Conservation (phyloP, 441 rosid genomes). For the Macaranga tanarius region DNA sequence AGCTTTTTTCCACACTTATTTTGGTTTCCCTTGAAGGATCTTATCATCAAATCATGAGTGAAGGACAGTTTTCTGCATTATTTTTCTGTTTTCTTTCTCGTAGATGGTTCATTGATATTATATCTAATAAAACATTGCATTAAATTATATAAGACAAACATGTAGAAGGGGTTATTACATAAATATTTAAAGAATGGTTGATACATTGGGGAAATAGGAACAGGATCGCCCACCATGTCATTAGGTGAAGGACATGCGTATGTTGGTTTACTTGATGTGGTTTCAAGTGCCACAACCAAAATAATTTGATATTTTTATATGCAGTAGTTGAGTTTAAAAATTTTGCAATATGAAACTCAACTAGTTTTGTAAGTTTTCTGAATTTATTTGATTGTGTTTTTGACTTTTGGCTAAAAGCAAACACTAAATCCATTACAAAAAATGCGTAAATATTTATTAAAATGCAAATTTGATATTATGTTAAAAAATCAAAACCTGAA, state of each 20-base stretch:
- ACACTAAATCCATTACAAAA: neutral
- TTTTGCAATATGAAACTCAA: neutral
- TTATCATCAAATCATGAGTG: neutral
- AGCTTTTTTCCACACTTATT: neutral
- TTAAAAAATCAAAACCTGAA: neutral
- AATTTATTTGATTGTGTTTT: neutral
- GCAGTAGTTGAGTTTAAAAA: too few relatives aligned
- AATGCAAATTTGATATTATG: neutral
- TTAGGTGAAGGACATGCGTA: neutral
- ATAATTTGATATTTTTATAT: neutral
- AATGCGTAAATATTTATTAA: neutral
- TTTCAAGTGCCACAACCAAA: neutral
- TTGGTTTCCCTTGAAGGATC: neutral
- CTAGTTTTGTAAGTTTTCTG: neutral
- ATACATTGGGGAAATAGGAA: neutral
- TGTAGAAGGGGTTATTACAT: neutral
- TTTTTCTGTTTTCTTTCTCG: neutral
- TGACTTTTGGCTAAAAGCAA: neutral
- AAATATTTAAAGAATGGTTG: neutral
- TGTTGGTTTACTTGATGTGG: neutral
- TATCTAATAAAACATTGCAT: neutral
- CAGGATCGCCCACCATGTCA: neutral
- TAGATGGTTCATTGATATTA: neutral
- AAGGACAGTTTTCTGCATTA: neutral
- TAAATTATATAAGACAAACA: neutral